Base-by-base conservation (phyloP, 225 moss, liverwort and hornwort species). In the Marchantia polymorpha region DNA sequence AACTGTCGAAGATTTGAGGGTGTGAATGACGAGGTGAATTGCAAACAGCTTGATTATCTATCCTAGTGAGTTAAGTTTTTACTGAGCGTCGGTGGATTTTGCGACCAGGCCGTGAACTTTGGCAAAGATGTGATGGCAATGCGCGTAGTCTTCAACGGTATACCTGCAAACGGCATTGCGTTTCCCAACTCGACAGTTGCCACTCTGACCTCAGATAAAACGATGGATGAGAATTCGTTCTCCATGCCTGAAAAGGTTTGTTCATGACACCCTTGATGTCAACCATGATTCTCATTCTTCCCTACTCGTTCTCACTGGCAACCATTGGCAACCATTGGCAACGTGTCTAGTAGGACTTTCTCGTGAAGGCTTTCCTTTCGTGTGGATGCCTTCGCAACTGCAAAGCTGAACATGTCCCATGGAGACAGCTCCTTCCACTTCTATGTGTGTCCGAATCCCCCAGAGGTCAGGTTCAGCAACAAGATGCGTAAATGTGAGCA, bases 151-250 rank as follows among this genome's bases (percentile, higher is more conserved):
- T 54, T 93, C 60, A 80, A 80, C 12, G 91, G 86, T 54, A 4
- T 89, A 65, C 79, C 87, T 59, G 52, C 80, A 26, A 80, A 91
- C 26, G 63, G 47, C 31, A 78, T 91, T 27, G 72, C 82, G 4
- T 86, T 58, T 60, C 59, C 83, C 12, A 84, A 94, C 68, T 92
- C 97, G 4, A 89, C 79, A 19, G 66, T 99, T 78, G 82, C 88
- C 54, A 77, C 86, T 0, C 83, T 99, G 77, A 87, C 94, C 46
- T 92, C 97, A 26, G 68, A 11, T 0, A 14, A 64, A 3, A 30
- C 83, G 75, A 84, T 86, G 89, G 94, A 99, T 83, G 97, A 99
- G 81, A 99, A 94, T 59, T 91, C 97, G 1, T 99, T 99, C 74
- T 49, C 4, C 4, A 81, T 88, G 52, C 97, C 92, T 5, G 50